A percentile compares a stretch with the other conserved stretches of the same genome.
Evolutionary conservation across 495 filamentous ascomycete species (phyloP).

Genomic region (Hypomontagnella submonticulosa): DNA sequence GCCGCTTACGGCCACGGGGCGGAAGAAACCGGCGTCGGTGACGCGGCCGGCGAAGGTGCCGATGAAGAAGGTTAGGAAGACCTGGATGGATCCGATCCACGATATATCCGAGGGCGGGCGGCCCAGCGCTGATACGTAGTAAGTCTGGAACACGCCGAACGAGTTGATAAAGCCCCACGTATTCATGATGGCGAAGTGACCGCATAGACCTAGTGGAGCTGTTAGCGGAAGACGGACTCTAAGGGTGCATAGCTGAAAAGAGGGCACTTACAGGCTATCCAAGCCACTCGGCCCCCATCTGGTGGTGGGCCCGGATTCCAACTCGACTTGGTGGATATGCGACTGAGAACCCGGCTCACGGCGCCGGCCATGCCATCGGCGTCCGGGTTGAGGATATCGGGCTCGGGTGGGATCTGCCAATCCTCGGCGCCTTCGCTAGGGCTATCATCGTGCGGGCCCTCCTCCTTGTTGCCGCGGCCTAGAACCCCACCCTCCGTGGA

Average conservation of each 20-base stretch:
- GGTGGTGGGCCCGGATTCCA: constrained; percentile 63
- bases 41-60: constrained; percentile 74
- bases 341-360: constrained; percentile 49
- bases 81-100: constrained; percentile 80
- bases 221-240: constrained; percentile 4
- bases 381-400: constrained; percentile 41
- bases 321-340: constrained; percentile 54
- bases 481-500: neutral
- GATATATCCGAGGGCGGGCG: constrained; percentile 73
- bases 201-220: constrained; percentile 50
- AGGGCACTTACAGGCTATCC: constrained; percentile 54
- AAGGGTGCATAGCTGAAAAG: neutral
- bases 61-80: constrained; percentile 78
- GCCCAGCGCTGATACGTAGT: constrained; percentile 68
- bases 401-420: constrained; percentile 39
- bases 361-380: constrained; percentile 45
- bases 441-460: constrained; percentile 1
- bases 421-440: constrained; percentile 23
- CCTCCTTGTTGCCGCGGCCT: constrained; percentile 12
- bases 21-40: constrained; percentile 72
- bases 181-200: constrained; percentile 60
- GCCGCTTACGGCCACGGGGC: constrained; percentile 49
- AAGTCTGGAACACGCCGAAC: constrained; percentile 83
- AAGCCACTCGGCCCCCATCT: constrained; percentile 63
- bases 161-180: constrained; percentile 69